Evolutionary conservation across 1,284 basidiomycete species (phyloP), one percentile per base, ranked within the genome.

Genomic region (Fistulinella staudtii): DNA sequence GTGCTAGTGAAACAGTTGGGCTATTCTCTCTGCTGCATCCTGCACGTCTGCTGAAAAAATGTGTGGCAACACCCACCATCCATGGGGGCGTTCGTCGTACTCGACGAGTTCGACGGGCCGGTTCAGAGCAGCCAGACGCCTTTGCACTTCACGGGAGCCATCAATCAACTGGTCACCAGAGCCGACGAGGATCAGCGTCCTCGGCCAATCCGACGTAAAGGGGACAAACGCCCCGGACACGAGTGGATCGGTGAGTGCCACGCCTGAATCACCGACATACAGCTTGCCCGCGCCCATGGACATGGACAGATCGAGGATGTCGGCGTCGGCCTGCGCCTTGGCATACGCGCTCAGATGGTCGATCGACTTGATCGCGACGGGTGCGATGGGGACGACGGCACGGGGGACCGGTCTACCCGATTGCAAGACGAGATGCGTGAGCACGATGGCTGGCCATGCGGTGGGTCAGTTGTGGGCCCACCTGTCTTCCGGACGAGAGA

Each of bases 101-200:
- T 61, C 58, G 5, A 64, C 46, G 28, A 61, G 46, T 21, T 63
- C 53, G 2, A 54, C 53, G 3, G 42, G 40, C 22, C 28, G 33
- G 1, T 36, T 27, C 1, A 31, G 18, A 10, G 37, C 38, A 5
- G 2, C 8, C 3, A 64, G 36, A 0, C 46, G 36, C 20, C 20
- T 47, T 10, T 38, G 20, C 20, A 58, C 13, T n/a, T 40, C 42
- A n/a, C 41, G 40, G 11, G 49, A 41, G 3, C 8, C 34, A 4
- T 53, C 49, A 3, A 59, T 39, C 24, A 57, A 7, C 11, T 11
- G 6, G 45, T 64, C 58, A 4, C 28, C 44, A 10, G 41, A 29
- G 14, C 62, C 58, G 4, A 61, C 39, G 5, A 60, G n/a, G 29
- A 61, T 46, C 21, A 63, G 33, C 10, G 54, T 63, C 49, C 36